phyloP scores from a whole-genome alignment of 2,329 filamentous ascomycete genomes.

The Macrophomina phaseolina region DNA sequence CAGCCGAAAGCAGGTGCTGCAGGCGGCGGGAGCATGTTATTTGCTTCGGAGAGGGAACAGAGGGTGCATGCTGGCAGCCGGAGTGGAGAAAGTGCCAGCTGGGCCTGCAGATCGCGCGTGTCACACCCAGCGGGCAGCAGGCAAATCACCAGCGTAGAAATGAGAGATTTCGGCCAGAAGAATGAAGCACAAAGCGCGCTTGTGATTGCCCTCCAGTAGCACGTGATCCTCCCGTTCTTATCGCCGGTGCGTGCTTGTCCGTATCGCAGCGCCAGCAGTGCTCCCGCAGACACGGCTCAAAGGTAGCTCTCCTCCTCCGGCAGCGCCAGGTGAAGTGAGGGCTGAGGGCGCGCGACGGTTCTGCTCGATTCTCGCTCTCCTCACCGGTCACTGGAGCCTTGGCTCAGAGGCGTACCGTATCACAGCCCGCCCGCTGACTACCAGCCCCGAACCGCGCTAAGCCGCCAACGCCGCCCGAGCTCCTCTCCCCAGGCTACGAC shows the following conservation, averaged over 20 bases:
- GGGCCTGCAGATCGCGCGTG: background rate
- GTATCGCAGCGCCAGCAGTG: background rate
- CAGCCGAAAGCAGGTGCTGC: background rate
- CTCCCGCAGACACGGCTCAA: background rate
- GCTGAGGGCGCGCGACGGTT: background rate
- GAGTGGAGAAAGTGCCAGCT: background rate
- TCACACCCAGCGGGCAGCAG: background rate
- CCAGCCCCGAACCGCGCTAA: background rate
- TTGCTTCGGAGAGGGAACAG: background rate
- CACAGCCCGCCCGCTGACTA: background rate
- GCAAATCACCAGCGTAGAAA: slow-evolving; percentile 14
- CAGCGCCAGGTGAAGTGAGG: too few species aligned
- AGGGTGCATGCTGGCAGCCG: background rate
- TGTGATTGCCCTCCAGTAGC: background rate
- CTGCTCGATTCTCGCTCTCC: background rate
- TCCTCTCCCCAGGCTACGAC: background rate
- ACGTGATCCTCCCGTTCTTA: background rate
- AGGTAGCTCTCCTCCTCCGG: background rate
- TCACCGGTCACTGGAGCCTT: background rate
- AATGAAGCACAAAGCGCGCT: slow-evolving; percentile 20
- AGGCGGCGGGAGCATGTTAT: background rate
- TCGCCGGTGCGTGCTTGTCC: background rate
- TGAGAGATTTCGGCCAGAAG: background rate
- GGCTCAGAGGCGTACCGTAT: background rate
- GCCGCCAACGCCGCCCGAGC: background rate